phyloP scores from a whole-genome alignment of 768 basidiomycete species.

The Suillus ampliporus region DNA sequence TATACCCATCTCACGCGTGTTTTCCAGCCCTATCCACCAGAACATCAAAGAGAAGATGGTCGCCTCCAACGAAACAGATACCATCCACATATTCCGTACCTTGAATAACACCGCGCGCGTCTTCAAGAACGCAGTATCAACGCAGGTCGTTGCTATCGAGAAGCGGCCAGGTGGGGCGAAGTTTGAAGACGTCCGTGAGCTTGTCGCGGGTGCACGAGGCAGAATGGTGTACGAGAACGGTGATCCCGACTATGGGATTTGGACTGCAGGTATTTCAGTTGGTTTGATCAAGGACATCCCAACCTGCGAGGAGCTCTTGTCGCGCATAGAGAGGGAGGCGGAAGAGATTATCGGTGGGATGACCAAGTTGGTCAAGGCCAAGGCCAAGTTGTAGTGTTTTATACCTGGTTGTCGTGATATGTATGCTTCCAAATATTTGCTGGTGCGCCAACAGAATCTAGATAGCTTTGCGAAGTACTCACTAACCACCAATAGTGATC shows the following conservation, averaged over 20 bases:
- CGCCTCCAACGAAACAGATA: constrained; percentile 80
- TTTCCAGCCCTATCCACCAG: constrained; percentile 78
- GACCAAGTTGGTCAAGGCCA: constrained; percentile 27
- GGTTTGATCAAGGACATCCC: constrained; percentile 86
- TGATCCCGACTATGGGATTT: constrained; percentile 87
- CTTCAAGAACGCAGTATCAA: constrained; percentile 82
- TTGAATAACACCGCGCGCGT: constrained; percentile 85
- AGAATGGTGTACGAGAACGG: constrained; percentile 81
- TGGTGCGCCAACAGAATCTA: too few species aligned
- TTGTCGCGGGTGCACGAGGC: constrained; percentile 76
- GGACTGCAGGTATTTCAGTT: constrained; percentile 70
- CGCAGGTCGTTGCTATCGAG: constrained; percentile 88
- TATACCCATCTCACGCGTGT: neutral
- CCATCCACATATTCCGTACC: constrained; percentile 90
- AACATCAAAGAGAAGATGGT: constrained; percentile 93
- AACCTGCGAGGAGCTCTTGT: constrained; percentile 74
- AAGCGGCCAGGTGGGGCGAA: constrained; percentile 81
- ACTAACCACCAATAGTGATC: too few species aligned
- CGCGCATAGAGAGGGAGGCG: constrained; percentile 74
- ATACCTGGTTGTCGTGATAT: neutral
- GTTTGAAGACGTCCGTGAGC: constrained; percentile 82
- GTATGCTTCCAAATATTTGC: neutral
- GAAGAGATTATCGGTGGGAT: constrained; percentile 67
- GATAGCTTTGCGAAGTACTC: too few species aligned
- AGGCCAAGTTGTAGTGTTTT: constrained; percentile 26